A percentile compares a stretch with the other conserved stretches of the same genome.
phyloP scores from a whole-genome alignment of 1,284 basidiomycete species.

The Anthracocystis walkeri region DNA sequence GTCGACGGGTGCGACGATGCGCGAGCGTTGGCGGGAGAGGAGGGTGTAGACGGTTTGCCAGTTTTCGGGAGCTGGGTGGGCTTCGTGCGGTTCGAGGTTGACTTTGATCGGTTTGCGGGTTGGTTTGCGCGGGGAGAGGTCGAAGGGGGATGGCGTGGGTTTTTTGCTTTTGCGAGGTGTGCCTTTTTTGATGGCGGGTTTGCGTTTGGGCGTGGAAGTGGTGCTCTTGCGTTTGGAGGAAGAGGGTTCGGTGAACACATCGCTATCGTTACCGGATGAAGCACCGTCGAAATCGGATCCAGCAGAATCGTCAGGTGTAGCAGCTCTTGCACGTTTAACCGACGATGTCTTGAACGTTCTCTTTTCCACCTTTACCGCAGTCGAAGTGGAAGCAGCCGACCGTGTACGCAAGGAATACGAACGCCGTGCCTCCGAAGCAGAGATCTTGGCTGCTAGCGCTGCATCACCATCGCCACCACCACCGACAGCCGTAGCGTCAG shows the following conservation, averaged over 20 bases:
- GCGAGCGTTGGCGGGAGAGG: constrained; percentile 49
- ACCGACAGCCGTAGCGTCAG: background rate
- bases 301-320: constrained; percentile 10
- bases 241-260: constrained; percentile 10
- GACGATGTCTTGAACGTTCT: constrained; percentile 7
- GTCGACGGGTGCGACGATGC: constrained; percentile 68
- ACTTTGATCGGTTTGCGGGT: constrained; percentile 62
- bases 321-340: constrained; percentile 9
- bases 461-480: constrained; percentile 8
- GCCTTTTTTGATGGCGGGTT: background rate
- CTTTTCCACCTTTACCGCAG: constrained; percentile 3
- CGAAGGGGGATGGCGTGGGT: constrained; percentile 34
- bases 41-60: constrained; percentile 58
- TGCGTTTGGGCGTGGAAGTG: background rate
- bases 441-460: constrained; percentile 26
- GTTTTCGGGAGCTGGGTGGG: constrained; percentile 54
- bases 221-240: constrained; percentile 4
- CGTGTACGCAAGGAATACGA: constrained; percentile 37
- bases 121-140: constrained; percentile 52
- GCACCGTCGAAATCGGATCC: constrained; percentile 24
- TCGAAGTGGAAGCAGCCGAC: background rate
- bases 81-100: constrained; percentile 58
- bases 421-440: constrained; percentile 18
- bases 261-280: constrained; percentile 25
- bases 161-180: constrained; percentile 21